phyloP scores from a whole-genome alignment of 148 eudicot species.

The Nepenthes mirabilis region DNA sequence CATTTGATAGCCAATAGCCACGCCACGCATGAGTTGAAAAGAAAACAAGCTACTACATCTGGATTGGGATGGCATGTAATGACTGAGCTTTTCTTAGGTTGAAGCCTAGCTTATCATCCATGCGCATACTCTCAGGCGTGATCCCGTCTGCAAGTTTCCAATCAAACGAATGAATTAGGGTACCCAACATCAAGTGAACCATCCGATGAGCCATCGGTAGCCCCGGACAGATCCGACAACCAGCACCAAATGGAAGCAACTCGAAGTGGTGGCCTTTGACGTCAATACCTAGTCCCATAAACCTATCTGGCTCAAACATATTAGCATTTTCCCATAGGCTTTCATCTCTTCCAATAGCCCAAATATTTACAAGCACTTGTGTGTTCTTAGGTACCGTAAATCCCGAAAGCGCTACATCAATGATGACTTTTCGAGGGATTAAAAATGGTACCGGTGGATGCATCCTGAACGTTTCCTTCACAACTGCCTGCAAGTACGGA shows the following conservation, averaged over 20 bases:
- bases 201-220: background rate
- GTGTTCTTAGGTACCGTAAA: background rate
- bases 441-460: conserved; percentile 3
- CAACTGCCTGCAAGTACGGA: background rate
- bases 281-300: background rate
- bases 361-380: conserved; percentile 3
- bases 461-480: conserved; percentile 4
- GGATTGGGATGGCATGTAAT: conserved; percentile 1
- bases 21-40: too few relatives aligned
- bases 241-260: conserved; percentile 2
- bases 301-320: conserved; percentile 2
- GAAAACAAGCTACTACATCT: background rate
- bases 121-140: background rate
- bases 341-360: conserved; percentile 3
- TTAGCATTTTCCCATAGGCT: background rate
- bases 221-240: conserved; percentile 5
- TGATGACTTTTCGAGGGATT: background rate
- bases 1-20: too few relatives aligned
- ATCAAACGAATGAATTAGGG: background rate
- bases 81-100: background rate
- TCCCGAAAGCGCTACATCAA: background rate
- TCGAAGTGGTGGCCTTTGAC: conserved; percentile 2
- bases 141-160: background rate
- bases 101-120: background rate
- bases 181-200: conserved; percentile 6